Conservation (phyloP, 1,284 basidiomycete genomes). For the Athelia sp. region DNA sequence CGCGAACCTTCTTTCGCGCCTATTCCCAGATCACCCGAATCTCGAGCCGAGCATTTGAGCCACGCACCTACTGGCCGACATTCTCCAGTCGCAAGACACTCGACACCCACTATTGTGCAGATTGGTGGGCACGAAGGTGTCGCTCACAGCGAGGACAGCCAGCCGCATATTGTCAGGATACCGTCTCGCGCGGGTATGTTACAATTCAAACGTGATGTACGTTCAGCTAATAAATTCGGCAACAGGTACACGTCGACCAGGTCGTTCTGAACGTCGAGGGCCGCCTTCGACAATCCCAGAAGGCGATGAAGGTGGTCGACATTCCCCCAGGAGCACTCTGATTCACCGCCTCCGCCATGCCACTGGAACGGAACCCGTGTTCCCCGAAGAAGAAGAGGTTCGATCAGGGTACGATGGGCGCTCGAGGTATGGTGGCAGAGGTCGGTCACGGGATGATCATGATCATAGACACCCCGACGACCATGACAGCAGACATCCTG, state of each 20-base stretch:
- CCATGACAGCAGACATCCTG: too few relatives aligned
- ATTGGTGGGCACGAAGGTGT: background rate
- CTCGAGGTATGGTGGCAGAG: too few relatives aligned
- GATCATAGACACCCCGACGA: background rate
- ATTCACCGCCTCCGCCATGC: background rate
- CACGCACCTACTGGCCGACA: background rate
- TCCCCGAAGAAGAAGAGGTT: constrained; percentile 1
- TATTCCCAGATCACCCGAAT: background rate
- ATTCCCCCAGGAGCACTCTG: background rate
- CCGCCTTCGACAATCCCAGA: background rate
- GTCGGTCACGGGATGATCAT: too few relatives aligned
- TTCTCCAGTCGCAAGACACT: background rate
- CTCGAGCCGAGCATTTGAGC: too few relatives aligned
- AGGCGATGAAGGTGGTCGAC: background rate
- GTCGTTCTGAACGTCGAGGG: background rate
- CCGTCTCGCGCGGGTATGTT: background rate
- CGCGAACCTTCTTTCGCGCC: background rate
- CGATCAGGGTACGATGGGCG: background rate
- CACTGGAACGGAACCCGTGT: background rate
- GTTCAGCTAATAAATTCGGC: background rate
- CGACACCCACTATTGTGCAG: background rate
- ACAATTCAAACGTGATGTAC: background rate
- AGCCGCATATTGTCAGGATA: background rate
- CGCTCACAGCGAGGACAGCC: background rate
- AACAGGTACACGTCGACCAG: background rate